Evolutionary conservation across 2,329 filamentous ascomycete species (phyloP), one percentile per base, ranked within the genome.

Genomic region (Sporothrix globosa): DNA sequence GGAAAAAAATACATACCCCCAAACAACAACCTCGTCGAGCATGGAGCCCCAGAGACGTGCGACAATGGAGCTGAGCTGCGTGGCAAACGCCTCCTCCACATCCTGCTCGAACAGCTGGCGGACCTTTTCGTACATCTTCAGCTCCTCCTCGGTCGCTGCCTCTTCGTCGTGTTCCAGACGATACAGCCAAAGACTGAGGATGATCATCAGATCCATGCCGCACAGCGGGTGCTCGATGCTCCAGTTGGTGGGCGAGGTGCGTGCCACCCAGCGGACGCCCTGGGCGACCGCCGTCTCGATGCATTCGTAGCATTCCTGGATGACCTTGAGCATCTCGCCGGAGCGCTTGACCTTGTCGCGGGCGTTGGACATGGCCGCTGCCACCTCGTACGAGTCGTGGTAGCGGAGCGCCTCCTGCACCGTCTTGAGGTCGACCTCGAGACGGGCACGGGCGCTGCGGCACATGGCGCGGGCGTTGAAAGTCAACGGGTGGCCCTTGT

Each of bases 151-250:
- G 41, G 89, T 92, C 46, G 92, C 91, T 34, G 91, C 90, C 83
- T 98, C 95, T 74, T 97, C 94, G 84, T 99, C 96, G 83, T 98
- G 94, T 91, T 99, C 96, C 85, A 99, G 91, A 83, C 94, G 93
- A 85, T 97, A 98, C 77, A 99, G 90, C 96, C 96, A 99, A 75
- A 98, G 86, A 77, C 93, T 97, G 76, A 99, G 90, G 76, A 97
- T 96, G 80, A 98, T 96, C 89, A 99, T 97, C 75, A 98, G 86
- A 80, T 99, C 96, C 83, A 99, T 89, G 73, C 95, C 95, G 78
- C 94, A 97, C 71, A 99, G 89, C 68, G 96, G 94, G 80, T 99
- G 95, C 83, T 99, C 96, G 72, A 98, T 92, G 80, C 95, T 98
- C 96, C 96, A 99, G 82, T 98, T 98, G 61, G 96, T 97, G 27